Percentiles rank a stretch among this genome's conserved stretches.
Evolutionary conservation across 208 protist species (phyloP).

Genomic region (Trypanosoma cruzi): DNA sequence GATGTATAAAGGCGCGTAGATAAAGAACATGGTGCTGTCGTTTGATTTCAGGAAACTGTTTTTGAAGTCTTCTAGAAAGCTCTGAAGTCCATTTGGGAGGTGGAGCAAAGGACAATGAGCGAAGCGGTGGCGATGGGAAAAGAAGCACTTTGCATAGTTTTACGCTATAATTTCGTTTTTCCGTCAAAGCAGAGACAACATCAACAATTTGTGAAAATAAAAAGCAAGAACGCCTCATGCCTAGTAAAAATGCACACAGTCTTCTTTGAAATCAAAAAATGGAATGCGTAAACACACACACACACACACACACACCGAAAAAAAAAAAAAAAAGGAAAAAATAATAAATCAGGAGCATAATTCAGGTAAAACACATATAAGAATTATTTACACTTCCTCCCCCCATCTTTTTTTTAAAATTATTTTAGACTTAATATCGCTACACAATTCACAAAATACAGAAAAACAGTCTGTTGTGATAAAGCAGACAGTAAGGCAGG

Average conservation of each 20-base stretch:
- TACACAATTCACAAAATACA: no score
- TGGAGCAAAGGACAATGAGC: conserved; percentile 70
- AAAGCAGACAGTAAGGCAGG: no score
- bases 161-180: conserved; percentile 1
- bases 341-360: conserved; percentile 10
- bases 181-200: conserved; percentile 20
- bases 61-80: conserved; percentile 61
- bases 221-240: conserved; percentile 27
- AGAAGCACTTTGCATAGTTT: conserved; percentile 31
- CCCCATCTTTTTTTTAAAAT: no score
- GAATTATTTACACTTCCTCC: no score
- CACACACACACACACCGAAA: no score
- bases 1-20: conserved; percentile 84
- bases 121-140: conserved; percentile 35
- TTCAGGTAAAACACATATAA: conserved; percentile 6
- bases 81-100: conserved; percentile 86
- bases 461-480: no score
- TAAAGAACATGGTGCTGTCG: conserved; percentile 53
- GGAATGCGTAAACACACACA: conserved; percentile 11
- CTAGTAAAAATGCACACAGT: neutral
- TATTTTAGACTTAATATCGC: no score
- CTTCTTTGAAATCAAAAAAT: conserved; percentile 6
- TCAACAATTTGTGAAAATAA: conserved; percentile 20
- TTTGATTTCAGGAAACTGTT: conserved; percentile 62
- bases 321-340: conserved; percentile 4